phyloP scores from a whole-genome alignment of 306 rosid genomes.

The Pterocarpus macrocarpus region DNA sequence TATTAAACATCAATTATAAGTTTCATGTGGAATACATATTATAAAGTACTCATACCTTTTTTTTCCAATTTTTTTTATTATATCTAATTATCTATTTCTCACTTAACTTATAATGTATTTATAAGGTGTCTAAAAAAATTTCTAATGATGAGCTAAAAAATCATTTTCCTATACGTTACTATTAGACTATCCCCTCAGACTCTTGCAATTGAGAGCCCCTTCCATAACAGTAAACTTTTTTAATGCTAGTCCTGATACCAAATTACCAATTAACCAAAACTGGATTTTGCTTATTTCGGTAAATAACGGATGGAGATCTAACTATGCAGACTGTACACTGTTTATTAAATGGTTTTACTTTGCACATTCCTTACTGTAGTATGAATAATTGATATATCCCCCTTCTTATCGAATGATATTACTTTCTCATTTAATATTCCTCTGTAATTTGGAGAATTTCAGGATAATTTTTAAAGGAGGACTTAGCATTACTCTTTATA shows the following conservation, averaged over 20 bases:
- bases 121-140: too few relatives aligned
- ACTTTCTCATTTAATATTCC: background rate
- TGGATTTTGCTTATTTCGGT: background rate
- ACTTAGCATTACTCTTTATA: slow-evolving; percentile 14
- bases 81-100: too few relatives aligned
- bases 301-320: background rate
- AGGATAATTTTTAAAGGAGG: background rate
- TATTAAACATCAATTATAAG: too few relatives aligned
- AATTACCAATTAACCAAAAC: slow-evolving; percentile 1
- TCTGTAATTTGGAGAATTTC: background rate
- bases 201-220: too few relatives aligned
- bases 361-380: slow-evolving; percentile 4
- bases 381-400: background rate
- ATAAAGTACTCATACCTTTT: too few relatives aligned
- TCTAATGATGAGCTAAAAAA: too few relatives aligned
- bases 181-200: too few relatives aligned
- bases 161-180: too few relatives aligned
- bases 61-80: too few relatives aligned
- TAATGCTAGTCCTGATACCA: background rate
- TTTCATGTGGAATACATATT: too few relatives aligned
- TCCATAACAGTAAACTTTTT: background rate
- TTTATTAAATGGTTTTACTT: background rate
- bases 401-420: background rate
- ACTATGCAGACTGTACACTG: background rate
- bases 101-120: too few relatives aligned